Evolutionary conservation across 805 yeast genomes (phyloP), one percentile per base, ranked within the genome.

Genomic region (Metschnikowia reukaufii): DNA sequence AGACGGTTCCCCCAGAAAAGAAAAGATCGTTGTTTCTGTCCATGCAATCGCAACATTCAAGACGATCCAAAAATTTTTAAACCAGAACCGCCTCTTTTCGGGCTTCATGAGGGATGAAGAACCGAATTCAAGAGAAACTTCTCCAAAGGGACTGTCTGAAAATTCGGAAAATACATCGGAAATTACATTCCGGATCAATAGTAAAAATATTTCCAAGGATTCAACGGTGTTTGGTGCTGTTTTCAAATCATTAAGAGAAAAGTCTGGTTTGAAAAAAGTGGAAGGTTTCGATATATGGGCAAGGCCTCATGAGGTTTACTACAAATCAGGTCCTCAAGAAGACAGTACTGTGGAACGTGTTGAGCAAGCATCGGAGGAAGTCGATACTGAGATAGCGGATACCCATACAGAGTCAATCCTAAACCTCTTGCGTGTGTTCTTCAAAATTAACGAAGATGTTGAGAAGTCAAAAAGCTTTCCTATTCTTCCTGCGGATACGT

Each of bases 191-290:
- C 66, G 67, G 1, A 66, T 83, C 10, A 72, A 82, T 51, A 88
- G 78, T 4, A 81, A 80, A 46, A 67, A 64, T 0, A 70, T 87
- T 21, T 84, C 88, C 2, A 70, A 71, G 32, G 87, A 79, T 42
- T 80, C 87, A 0, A 88, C 96, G 0, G 75, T 88, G 2, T 86
- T 82, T 64, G 94, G 94, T 1, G 91, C 89, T 0, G 69, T 86
- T 5, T 82, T 81, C 60, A 76, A 78, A 40, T 66, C 79, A 2
- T 60, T 77, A 12, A 76, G 78, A 58, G 45, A 58, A 6, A 56
- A 65, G 15, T 54, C 74, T 0, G 67, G 67, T 25, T 70, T 68
- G 34, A 58, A 59, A 18, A 44, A 36, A 33, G 71, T 80, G 21
- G 77, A 82, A 20, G 68, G 82, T 0, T 60, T 63, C 6, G 69